Base-by-base conservation (phyloP, 352 stramenopile genomes). In the Sclerospora graminicola region DNA sequence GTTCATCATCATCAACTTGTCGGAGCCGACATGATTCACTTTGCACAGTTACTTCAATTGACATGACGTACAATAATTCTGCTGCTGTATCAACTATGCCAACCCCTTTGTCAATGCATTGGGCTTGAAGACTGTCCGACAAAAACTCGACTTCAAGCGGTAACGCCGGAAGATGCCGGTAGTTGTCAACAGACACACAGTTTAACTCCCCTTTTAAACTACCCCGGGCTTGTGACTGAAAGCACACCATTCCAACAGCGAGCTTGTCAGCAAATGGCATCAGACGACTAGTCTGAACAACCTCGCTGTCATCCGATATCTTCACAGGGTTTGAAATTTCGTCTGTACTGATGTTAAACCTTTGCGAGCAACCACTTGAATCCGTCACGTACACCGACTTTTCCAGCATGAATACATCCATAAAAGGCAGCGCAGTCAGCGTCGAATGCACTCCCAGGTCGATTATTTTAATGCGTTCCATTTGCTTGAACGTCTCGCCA, bases 1-100 rank as follows among this genome's bases (percentile, higher is more conserved):
- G 6, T 23, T 28, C 34, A 9, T 26, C 7, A 32, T 24, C 48
- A 39, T 52, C 36, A 16, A 48, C 54, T 21, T 71, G 65, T 13
- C 56, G 51, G 20, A 84, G 74, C 8, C 68, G 57, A 30, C 74
- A 82, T 0, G 69, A 80, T 28, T 81, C 61, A 46, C 69, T 84
- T n/a, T 63, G 59, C 13, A 77, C 60, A 8, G 62, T 72, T 14
- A 73, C 58, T 14, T 56, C 41, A 5, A 69, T 33, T 8, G 54
- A 41, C 35, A 67, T 60, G 2, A 51, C 19, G 2, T 61, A 41
- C 4, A 71, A 13, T 30, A 51, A 49, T 27, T 38, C 9, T 15
- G 47, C 32, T 3, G 66, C 6, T 11, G 51, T 45, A 39, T 83
- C 67, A n/a, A 69, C 27, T 1, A 74, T 41, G 19, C 74, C 36